Evolutionary conservation across 2,329 filamentous ascomycete genomes (phyloP).

Genomic region (Xylariomycetidae sp.): DNA sequence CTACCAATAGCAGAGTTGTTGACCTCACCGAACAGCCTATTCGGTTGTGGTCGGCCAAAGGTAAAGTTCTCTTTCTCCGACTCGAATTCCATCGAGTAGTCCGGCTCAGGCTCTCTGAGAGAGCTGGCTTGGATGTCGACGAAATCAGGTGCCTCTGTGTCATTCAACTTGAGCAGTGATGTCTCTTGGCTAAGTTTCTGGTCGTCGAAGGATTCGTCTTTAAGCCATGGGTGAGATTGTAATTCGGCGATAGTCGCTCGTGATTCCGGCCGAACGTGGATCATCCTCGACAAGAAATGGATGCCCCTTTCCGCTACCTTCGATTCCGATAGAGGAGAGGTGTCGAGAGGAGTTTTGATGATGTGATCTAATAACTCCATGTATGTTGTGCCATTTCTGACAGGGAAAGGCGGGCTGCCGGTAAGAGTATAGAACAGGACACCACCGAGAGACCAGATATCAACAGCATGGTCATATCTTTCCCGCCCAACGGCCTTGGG

Average conservation of each 20-base stretch:
- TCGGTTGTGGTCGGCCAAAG: slow-evolving; percentile 48
- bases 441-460: slow-evolving; percentile 94
- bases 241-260: slow-evolving; percentile 71
- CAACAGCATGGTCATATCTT: slow-evolving; percentile 86
- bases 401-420: slow-evolving; percentile 74
- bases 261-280: slow-evolving; percentile 73
- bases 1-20: slow-evolving; percentile 52
- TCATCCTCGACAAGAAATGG: slow-evolving; percentile 72
- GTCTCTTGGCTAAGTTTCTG: slow-evolving; percentile 54
- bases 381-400: slow-evolving; percentile 69
- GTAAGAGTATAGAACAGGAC: slow-evolving; percentile 88
- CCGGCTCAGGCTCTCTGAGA: slow-evolving; percentile 30
- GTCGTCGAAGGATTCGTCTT: slow-evolving; percentile 47
- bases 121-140: slow-evolving; percentile 21
- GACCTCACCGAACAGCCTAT: slow-evolving; percentile 52
- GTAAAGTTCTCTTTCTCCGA: slow-evolving; percentile 78
- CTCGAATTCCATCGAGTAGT: slow-evolving; percentile 53
- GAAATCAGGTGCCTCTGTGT: slow-evolving; percentile 30
- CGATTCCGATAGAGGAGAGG: slow-evolving; percentile 52
- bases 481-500: slow-evolving; percentile 49
- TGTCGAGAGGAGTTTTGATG: slow-evolving; percentile 72
- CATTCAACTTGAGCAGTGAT: slow-evolving; percentile 60
- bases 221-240: slow-evolving; percentile 71
- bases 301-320: slow-evolving; percentile 64
- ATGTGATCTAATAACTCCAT: slow-evolving; percentile 79